Base-by-base conservation (phyloP, 805 yeast genomes). In the Hanseniaspora valbyensis region DNA sequence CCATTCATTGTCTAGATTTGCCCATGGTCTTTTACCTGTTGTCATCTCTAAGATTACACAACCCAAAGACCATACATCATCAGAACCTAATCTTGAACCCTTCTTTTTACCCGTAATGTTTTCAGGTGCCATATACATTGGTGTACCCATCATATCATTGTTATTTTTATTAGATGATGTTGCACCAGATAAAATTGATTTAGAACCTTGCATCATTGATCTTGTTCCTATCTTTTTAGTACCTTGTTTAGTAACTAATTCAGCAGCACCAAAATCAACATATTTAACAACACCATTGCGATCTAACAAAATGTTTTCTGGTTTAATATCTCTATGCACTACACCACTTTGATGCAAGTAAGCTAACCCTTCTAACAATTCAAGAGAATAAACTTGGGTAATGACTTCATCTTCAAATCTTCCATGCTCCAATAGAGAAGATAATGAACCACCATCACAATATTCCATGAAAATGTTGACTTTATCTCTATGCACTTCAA, bases 111-210 rank as follows among this genome's bases (percentile, higher is more conserved):
- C 96, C 1, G 92, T 85, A 53, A 92, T 86, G 0, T 86, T 84
- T 60, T 92, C 98, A 0, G 98, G 98, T 0, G 97, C 87, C 97
- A 92, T 90, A 67, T 92, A 92, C 96, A 90, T 92, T 14, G 97
- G 97, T 0, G 98, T 92, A 36, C 98, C 98, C 2, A 95, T 63
- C 71, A 69, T 63, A 53, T 67, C 61, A 54, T 68, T 50, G 54
- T 57, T 54, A 57, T 54, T 37, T 60, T 65, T 53, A 44, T 45
- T 54, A 2, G 58, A 51, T n/a, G 54, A 53, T 13, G 48, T 57
- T n/a, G 52, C 38, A 29, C 55, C 37, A 12, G 51, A 50, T 44
- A 62, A 56, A 10, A 58, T 54, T 9, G 38, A 21, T 12, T 44
- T 44, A 16, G 44, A 41, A 19, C 53, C 51, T 48, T 53, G 58